These are phyloP conservation scores for Omphalotus guepiniiformis DNA, from an alignment of 768 basidiomycete genomes.

Conservation along the genomic window DNA sequence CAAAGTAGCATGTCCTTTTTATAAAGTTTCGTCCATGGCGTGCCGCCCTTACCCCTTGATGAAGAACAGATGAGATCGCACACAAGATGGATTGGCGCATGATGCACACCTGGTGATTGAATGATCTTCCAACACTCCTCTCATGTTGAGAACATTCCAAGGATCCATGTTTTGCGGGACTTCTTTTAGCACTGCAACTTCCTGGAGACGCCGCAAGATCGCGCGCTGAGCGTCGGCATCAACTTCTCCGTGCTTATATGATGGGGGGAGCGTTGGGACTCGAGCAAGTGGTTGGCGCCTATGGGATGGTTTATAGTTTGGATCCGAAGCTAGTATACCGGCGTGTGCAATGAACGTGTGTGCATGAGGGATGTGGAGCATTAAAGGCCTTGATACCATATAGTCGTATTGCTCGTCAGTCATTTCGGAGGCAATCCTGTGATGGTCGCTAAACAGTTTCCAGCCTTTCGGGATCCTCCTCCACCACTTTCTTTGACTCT, in stretches of 20 bases:
- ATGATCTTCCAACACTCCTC: constrained; percentile 44
- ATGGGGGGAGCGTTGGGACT: constrained; percentile 36
- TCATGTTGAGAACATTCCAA: constrained; percentile 74
- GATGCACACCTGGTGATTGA: constrained; percentile 39
- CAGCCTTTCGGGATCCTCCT: constrained; percentile 59
- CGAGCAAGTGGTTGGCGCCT: constrained; percentile 68
- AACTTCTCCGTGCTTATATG: constrained; percentile 12
- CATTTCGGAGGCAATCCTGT: constrained; percentile 66
- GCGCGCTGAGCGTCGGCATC: constrained; percentile 12
- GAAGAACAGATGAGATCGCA: background rate
- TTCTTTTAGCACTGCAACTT: constrained; percentile 57
- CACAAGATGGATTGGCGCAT: background rate
- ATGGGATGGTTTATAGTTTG: constrained; percentile 44
- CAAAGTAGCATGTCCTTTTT: constrained; percentile 59
- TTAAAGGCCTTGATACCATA: constrained; percentile 67
- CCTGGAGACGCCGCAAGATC: constrained; percentile 55
- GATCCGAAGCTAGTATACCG: constrained; percentile 74
- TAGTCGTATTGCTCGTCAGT: constrained; percentile 63
- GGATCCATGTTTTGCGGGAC: constrained; percentile 77
- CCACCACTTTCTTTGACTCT: constrained; percentile 36
- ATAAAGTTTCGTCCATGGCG: constrained; percentile 77
- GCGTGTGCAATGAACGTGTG: constrained; percentile 82
- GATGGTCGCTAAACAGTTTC: constrained; percentile 75
- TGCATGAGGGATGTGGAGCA: constrained; percentile 68
- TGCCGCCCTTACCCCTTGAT: constrained; percentile 41